Conservation (phyloP, 2,329 filamentous ascomycete genomes). For the Emmonsiellopsis sp. region DNA sequence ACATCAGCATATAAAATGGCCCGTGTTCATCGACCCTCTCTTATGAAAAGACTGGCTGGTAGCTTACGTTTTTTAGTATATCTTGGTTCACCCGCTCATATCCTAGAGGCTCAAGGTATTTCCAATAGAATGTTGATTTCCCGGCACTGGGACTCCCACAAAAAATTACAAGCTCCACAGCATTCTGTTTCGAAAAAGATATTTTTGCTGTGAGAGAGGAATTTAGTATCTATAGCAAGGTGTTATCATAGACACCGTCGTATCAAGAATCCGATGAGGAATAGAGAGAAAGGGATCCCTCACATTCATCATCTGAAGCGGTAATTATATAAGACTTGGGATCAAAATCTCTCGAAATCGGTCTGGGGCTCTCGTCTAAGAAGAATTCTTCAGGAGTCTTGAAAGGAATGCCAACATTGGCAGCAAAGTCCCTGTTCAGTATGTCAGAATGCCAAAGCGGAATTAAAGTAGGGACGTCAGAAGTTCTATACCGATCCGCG, state of each 20-base stretch:
- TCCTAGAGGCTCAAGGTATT: conserved; percentile 63
- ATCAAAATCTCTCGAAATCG: conserved; percentile 64
- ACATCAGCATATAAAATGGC: neutral
- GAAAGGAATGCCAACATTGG: conserved; percentile 73
- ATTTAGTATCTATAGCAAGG: neutral
- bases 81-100: conserved; percentile 91
- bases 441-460: conserved; percentile 10
- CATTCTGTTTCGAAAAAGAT: conserved; percentile 50
- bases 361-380: conserved; percentile 55
- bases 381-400: conserved; percentile 91
- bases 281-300: conserved; percentile 8
- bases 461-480: conserved; percentile 5
- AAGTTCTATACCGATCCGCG: conserved; percentile 44
- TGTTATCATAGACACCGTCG: neutral
- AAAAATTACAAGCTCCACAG: conserved; percentile 70
- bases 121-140: conserved; percentile 87
- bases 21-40: neutral
- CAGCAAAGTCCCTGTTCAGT: conserved; percentile 61
- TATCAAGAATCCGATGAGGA: neutral
- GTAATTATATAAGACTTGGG: conserved; percentile 46
- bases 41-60: neutral
- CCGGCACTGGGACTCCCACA: conserved; percentile 84
- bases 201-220: conserved; percentile 13
- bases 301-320: conserved; percentile 25
- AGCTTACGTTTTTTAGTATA: conserved; percentile 59